Evolutionary conservation across 371 early-diverging fungal species (phyloP), one percentile per base, ranked within the genome.

Genomic region (Blakeslea trispora): DNA sequence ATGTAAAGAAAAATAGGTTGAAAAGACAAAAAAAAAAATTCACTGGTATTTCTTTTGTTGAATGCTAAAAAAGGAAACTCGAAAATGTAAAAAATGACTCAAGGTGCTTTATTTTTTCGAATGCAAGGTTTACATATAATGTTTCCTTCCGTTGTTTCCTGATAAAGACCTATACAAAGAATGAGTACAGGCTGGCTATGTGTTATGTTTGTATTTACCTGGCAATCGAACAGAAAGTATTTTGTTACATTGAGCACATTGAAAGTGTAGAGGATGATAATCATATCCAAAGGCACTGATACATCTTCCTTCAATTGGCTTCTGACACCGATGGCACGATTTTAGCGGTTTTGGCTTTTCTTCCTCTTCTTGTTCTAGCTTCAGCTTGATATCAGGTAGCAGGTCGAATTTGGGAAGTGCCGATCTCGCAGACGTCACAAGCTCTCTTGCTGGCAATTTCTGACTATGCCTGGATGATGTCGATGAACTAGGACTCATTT

Each of bases 211-310:
- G 14, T 17, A 18, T 34, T 41, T 64, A 64, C 64, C 64, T 56
- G 48, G 43, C 3, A 60, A 21, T 32, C 65, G 51, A 11, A 45
- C 53, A 10, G 69, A 69, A 11, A 85, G 55, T 17, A 65, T 34
- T 39, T 69, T 75, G 47, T 72, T 57, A 53, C 87, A 85, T 11
- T 62, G 64, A 14, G 56, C 61, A 54, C 85, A 87, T 42, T 66
- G 64, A 53, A 84, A 87, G 56, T 81, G 82, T 10, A 67, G 60
- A 7, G 74, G 70, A 54, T 86, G 87, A 50, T 78, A 86, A 44
- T 77, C 57, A 17, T 63, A 58, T 5, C 75, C 81, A 56, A 79
- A 64, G 0, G 84, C 84, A 43, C 61, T 70, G 13, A 73, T 63
- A 18, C 72, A 68, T 39, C 75, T 58, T 21, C 85, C 85, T 17